Evolutionary conservation across 2,329 filamentous ascomycete species (phyloP).

Genomic region (Penicillium sp.): DNA sequence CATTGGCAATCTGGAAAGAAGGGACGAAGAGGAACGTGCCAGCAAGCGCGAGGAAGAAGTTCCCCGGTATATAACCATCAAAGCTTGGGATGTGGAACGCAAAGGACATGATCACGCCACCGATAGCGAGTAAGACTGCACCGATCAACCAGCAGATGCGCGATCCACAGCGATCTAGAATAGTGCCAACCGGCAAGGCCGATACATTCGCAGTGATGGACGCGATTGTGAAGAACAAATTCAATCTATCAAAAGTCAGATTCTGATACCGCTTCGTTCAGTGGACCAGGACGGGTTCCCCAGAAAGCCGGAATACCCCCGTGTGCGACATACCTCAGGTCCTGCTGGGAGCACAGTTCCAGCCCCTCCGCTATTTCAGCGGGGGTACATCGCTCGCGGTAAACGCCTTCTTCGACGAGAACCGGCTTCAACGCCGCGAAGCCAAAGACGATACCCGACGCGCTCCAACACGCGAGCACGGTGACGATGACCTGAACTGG

Average conservation of each 20-base stretch:
- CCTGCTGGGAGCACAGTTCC: slow-evolving; percentile 60
- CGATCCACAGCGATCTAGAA: slow-evolving; percentile 82
- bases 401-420: slow-evolving; percentile 71
- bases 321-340: slow-evolving; percentile 46
- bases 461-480: slow-evolving; percentile 72
- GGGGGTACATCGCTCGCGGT: slow-evolving; percentile 63
- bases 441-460: slow-evolving; percentile 79
- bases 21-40: slow-evolving; percentile 80
- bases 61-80: slow-evolving; percentile 73
- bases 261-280: not conserved
- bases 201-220: slow-evolving; percentile 86
- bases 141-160: slow-evolving; percentile 72
- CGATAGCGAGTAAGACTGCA: slow-evolving; percentile 65
- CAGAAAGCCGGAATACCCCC: not conserved
- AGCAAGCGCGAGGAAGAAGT: slow-evolving; percentile 73
- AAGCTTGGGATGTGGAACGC: slow-evolving; percentile 61
- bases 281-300: no score
- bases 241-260: slow-evolving; percentile 55
- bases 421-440: slow-evolving; percentile 84
- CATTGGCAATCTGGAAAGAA: slow-evolving; percentile 80
- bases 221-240: slow-evolving; percentile 90
- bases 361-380: slow-evolving; percentile 53
- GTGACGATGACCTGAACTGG: slow-evolving; percentile 63
- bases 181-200: slow-evolving; percentile 79
- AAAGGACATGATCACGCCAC: slow-evolving; percentile 71